Conservation (phyloP, 1,139 yeast species). For the Taphrina populina region DNA sequence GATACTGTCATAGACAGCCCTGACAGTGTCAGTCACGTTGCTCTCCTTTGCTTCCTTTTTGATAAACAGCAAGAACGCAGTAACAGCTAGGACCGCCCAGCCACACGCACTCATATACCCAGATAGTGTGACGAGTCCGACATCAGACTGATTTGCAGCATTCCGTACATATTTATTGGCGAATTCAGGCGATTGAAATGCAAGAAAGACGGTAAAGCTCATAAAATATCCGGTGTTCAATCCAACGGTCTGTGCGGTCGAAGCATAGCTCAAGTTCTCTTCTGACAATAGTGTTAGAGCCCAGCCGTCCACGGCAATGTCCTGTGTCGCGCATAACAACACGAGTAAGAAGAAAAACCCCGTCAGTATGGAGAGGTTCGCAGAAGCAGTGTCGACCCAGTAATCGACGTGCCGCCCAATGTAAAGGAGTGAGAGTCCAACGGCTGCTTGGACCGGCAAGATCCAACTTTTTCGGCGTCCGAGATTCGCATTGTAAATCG, state of each 20-base stretch:
- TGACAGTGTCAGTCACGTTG: constrained; percentile 45
- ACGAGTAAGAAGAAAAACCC: constrained; percentile 70
- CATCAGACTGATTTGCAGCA: constrained; percentile 52
- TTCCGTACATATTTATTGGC: constrained; percentile 77
- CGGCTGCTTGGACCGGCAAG: constrained; percentile 78
- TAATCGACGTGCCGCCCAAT: constrained; percentile 62
- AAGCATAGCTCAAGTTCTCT: constrained; percentile 82
- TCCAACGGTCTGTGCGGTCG: constrained; percentile 96
- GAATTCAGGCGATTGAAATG: constrained; percentile 87
- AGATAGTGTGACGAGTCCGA: constrained; percentile 70
- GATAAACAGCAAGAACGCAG: constrained; percentile 53
- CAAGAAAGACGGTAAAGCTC: constrained; percentile 85
- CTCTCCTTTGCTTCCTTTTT: constrained; percentile 50
- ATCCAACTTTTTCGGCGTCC: constrained; percentile 95
- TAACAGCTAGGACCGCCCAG: constrained; percentile 63
- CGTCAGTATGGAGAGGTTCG: constrained; percentile 48
- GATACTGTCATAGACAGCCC: constrained; percentile 71
- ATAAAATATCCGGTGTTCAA: constrained; percentile 88
- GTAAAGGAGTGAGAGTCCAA: constrained; percentile 64
- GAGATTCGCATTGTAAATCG: constrained; percentile 61
- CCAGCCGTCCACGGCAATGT: constrained; percentile 99
- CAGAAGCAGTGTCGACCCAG: constrained; percentile 49
- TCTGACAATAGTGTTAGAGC: constrained; percentile 82
- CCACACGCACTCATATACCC: constrained; percentile 81
- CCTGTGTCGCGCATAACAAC: constrained; percentile 93